phyloP scores from a whole-genome alignment of 305 asterid species.

The Fraxinus sp. region DNA sequence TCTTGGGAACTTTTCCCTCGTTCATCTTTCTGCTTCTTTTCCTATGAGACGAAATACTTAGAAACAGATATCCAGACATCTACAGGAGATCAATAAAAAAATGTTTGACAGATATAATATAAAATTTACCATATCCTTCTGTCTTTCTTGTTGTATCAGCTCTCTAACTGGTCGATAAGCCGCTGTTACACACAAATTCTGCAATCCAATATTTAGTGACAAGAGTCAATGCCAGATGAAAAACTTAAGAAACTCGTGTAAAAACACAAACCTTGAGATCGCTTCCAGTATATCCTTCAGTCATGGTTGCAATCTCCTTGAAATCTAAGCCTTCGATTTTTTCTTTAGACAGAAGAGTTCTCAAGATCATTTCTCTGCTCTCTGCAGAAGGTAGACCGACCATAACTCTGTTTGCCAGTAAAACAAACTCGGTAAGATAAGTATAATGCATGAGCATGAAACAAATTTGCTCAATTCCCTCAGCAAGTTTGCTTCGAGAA shows the following conservation, averaged over 20 bases:
- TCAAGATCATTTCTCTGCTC: slow-evolving; percentile 83
- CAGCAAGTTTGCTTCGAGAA: background rate
- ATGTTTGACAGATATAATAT: background rate
- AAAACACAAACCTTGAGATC: slow-evolving; percentile 79
- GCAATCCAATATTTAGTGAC: slow-evolving; percentile 32
- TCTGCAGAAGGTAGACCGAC: slow-evolving; percentile 81
- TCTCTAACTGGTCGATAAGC: slow-evolving; percentile 96
- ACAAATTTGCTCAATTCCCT: background rate
- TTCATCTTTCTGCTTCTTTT: slow-evolving; percentile 48
- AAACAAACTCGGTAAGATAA: slow-evolving; percentile 23
- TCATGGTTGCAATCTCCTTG: slow-evolving; percentile 78
- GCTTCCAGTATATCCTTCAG: slow-evolving; percentile 94
- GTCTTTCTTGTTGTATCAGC: slow-evolving; percentile 69
- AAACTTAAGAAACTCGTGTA: background rate
- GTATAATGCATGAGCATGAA: background rate
- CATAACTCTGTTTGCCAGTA: slow-evolving; percentile 64
- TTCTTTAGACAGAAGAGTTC: slow-evolving; percentile 80
- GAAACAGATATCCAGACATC: background rate
- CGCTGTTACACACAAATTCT: slow-evolving; percentile 85
- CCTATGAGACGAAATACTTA: slow-evolving; percentile 33
- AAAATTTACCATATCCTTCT: slow-evolving; percentile 58
- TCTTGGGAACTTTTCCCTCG: slow-evolving; percentile 46
- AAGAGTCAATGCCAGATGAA: slow-evolving; percentile 25
- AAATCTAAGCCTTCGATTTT: slow-evolving; percentile 67
- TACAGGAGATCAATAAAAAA: background rate